Evolutionary conservation across 306 rosid species (phyloP).

Genomic region (Ammopiptanthus mongolicus): DNA sequence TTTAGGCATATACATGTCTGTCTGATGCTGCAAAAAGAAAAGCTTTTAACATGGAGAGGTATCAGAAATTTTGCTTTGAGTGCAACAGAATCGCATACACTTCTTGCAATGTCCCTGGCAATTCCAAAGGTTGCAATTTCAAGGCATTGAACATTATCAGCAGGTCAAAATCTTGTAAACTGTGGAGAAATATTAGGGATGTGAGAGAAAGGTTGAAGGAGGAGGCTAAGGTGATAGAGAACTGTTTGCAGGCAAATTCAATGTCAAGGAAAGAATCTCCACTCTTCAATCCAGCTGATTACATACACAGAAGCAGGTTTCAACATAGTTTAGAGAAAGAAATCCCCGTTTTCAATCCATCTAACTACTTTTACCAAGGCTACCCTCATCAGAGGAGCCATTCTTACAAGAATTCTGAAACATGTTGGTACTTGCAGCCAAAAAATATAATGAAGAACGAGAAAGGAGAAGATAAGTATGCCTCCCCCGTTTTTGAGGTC

Average conservation of each 20-base stretch:
- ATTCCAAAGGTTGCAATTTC: conserved; percentile 27
- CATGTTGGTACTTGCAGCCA: conserved; percentile 42
- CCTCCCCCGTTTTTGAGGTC: conserved; percentile 61
- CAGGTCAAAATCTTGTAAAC: conserved; percentile 37
- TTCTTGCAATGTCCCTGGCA: conserved; percentile 22
- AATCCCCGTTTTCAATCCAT: conserved; percentile 74
- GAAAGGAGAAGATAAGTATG: conserved; percentile 27
- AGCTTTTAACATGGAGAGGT: conserved; percentile 60
- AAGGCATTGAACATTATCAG: conserved; percentile 31
- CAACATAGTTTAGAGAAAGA: conserved; percentile 42
- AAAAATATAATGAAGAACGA: conserved; percentile 31
- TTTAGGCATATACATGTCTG: conserved; percentile 71
- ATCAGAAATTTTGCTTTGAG: conserved; percentile 55
- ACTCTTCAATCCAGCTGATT: conserved; percentile 27
- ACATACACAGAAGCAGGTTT: conserved; percentile 20
- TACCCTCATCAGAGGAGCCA: conserved; percentile 63
- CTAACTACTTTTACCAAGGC: conserved; percentile 50
- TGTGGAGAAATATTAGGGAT: conserved; percentile 40
- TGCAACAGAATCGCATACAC: conserved; percentile 61
- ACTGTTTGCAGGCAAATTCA: conserved; percentile 51
- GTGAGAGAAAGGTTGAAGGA: conserved; percentile 68
- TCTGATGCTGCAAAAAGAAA: conserved; percentile 58
- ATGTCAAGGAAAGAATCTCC: conserved; percentile 45
- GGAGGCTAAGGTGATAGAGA: conserved; percentile 79
- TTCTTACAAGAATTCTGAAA: conserved; percentile 33